phyloP scores from a whole-genome alignment of 805 yeast genomes.

The Candida endomychidarum region DNA sequence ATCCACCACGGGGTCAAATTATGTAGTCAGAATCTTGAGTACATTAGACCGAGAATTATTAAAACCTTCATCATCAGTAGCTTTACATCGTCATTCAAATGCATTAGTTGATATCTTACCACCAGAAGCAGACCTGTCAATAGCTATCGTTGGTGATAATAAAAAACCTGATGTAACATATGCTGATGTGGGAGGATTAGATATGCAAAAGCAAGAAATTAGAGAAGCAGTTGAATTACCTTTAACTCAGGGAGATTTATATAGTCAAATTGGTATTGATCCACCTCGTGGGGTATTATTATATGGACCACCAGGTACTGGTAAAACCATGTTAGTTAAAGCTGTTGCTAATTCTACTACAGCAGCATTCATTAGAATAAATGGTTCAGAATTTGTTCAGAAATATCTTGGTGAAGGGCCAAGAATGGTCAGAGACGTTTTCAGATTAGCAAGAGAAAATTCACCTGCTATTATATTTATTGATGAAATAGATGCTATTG shows the following conservation, averaged over 20 bases:
- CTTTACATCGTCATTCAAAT: slow-evolving; percentile 96
- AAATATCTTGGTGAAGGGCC: slow-evolving; percentile 99
- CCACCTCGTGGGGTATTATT: slow-evolving; percentile 97
- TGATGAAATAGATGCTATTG: slow-evolving; percentile 98
- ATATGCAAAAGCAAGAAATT: slow-evolving; percentile 98
- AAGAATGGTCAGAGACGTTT: slow-evolving; percentile 98
- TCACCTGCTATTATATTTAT: slow-evolving; percentile 96
- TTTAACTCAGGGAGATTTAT: slow-evolving; percentile 90
- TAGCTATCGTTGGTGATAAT: slow-evolving; percentile 90
- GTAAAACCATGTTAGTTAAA: slow-evolving; percentile 97
- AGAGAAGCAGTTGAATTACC: slow-evolving; percentile 98
- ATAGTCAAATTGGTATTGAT: slow-evolving; percentile 96
- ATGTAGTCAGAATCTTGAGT: slow-evolving; percentile 91
- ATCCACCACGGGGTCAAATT: slow-evolving; percentile 96
- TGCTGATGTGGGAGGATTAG: slow-evolving; percentile 98
- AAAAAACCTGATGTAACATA: slow-evolving; percentile 92
- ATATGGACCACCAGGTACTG: slow-evolving; percentile 99
- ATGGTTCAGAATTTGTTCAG: slow-evolving; percentile 97
- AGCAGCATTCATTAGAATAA: slow-evolving; percentile 94
- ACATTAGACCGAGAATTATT: slow-evolving; percentile 92
- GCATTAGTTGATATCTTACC: slow-evolving; percentile 97
- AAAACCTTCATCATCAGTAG: slow-evolving; percentile 94
- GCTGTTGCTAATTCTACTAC: slow-evolving; percentile 98
- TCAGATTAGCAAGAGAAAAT: slow-evolving; percentile 94
- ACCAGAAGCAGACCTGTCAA: slow-evolving; percentile 97